Evolutionary conservation across 2,329 filamentous ascomycete species (phyloP), one percentile per base, ranked within the genome.

Genomic region (Lasiodiplodia citricola): DNA sequence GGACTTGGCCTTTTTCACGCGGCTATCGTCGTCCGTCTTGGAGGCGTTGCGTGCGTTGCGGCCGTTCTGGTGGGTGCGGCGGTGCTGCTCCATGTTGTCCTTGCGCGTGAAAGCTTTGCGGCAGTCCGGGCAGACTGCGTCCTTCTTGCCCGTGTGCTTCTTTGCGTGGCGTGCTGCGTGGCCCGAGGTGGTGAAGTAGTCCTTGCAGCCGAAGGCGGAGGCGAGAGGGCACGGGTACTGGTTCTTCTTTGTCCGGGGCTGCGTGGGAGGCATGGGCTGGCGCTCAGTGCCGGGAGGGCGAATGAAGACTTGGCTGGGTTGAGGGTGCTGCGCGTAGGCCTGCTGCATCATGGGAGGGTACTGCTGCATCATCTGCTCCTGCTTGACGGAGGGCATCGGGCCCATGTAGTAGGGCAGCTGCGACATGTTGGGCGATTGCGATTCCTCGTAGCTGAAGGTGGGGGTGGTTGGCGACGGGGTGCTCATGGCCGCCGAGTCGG

Each of bases 1-100:
- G 38, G 66, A 28, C 70, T 79, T 80, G n/a, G 74, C 71, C 69
- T 78, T 80, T 63, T 81, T 80, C 25, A 77, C 72, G n/a, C 77
- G 76, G 44, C 76, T 74, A 10, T 80, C 78, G n/a, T 69, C 71
- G 56, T 28, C 70, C 35, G 58, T 71, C 58, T 63, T 55, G 47
- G 41, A 51, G 56, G 70, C 71, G 68, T 80, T 80, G 28, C 72
- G 69, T 1, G 80, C 76, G 58, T 80, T 82, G 65, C 83, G 82
- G 4, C 83, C 83, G 70, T 80, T 84, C 71, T 87, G 90, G 78
- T 94, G 92, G 0, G 91, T 94, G 74, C 92, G 88, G 37, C 92
- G 86, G 75, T 94, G 92, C 81, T 94, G 92, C 84, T 93, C 93
- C 92, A 94, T 94, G 83, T 94, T 94, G 84, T 94, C 92, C 73